Percentiles rank a stretch among this genome's conserved stretches.
Evolutionary conservation across 2,329 filamentous ascomycete genomes (phyloP).

Genomic region (Ascomycota sp.): DNA sequence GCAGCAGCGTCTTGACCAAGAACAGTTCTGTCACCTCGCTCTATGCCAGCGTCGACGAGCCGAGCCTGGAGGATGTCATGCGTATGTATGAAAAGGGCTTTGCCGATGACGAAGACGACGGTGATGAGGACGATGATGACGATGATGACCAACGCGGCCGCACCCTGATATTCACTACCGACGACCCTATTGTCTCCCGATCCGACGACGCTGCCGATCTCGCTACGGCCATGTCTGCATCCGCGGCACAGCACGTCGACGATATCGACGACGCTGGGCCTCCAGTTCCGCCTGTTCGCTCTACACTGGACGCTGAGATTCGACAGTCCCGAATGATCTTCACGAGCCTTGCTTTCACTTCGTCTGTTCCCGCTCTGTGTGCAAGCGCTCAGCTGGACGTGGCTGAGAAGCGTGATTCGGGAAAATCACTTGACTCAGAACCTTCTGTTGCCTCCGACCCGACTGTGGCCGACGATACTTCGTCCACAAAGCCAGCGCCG

Average conservation of each 20-base stretch:
- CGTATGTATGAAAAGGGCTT: slow-evolving; percentile 49
- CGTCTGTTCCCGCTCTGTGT: slow-evolving; percentile 18
- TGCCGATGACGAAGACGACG: slow-evolving; percentile 20
- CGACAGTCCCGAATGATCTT: slow-evolving; percentile 20
- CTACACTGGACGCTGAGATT: slow-evolving; percentile 17
- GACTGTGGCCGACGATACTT: slow-evolving; percentile 3
- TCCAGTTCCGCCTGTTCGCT: slow-evolving; percentile 5
- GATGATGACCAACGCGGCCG: slow-evolving; percentile 1
- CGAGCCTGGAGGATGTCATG: slow-evolving; percentile 48
- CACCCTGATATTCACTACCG: neutral
- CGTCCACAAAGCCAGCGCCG: slow-evolving; percentile 3
- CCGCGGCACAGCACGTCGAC: slow-evolving; percentile 2
- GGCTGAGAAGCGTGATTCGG: slow-evolving; percentile 28
- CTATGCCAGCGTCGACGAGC: slow-evolving; percentile 29
- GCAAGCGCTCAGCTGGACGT: slow-evolving; percentile 10
- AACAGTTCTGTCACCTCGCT: slow-evolving; percentile 53
- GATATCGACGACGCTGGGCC: slow-evolving; percentile 1
- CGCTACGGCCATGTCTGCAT: slow-evolving; percentile 3
- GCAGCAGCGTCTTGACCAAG: slow-evolving; percentile 65
- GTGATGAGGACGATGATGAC: slow-evolving; percentile 9
- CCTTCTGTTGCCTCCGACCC: slow-evolving; percentile 5
- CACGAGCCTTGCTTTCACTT: slow-evolving; percentile 16
- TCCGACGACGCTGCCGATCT: slow-evolving; percentile 1
- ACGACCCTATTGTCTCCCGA: neutral
- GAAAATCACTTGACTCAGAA: slow-evolving; percentile 22